Percentiles rank a stretch among this genome's conserved stretches.
Evolutionary conservation across 2,329 filamentous ascomycete species (phyloP).

Genomic region (Colletotrichum truncatum): DNA sequence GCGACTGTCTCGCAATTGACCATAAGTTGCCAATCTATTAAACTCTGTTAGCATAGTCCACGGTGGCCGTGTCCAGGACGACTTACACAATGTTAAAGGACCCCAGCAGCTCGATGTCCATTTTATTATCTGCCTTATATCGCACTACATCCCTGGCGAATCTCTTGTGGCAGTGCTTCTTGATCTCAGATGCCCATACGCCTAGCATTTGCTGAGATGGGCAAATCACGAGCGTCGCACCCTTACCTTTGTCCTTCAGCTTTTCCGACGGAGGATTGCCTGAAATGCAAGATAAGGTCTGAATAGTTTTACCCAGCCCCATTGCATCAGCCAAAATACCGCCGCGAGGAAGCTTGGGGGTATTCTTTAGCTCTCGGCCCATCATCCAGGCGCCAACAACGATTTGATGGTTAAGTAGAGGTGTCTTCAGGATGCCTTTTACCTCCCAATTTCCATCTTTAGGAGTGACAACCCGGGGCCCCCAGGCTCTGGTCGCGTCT

Average conservation of each 20-base stretch:
- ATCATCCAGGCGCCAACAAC: conserved; percentile 64
- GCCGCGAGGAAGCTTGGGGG: conserved; percentile 43
- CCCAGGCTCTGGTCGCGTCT: neutral
- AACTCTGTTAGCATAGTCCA: neutral
- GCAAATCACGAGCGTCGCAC: conserved; percentile 44
- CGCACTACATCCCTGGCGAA: neutral
- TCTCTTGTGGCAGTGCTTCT: conserved; percentile 32
- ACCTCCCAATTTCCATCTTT: neutral
- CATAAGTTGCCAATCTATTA: conserved; percentile 41
- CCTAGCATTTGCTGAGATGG: conserved; percentile 30
- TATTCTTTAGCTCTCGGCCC: conserved; percentile 50
- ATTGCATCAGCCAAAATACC: conserved; percentile 71
- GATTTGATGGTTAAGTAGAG: conserved; percentile 54
- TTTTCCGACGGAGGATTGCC: conserved; percentile 49
- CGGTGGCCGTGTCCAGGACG: no score
- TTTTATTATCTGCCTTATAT: conserved; percentile 25
- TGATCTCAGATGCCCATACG: conserved; percentile 42
- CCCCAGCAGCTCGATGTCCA: neutral
- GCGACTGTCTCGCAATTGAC: conserved; percentile 35
- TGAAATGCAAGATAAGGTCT: conserved; percentile 47
- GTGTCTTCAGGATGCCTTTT: neutral
- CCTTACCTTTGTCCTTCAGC: conserved; percentile 45
- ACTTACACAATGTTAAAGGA: conserved; percentile 20
- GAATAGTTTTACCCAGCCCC: conserved; percentile 73
- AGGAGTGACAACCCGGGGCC: neutral